phyloP scores from a whole-genome alignment of 176 grass and related monocot genomes.

The Ensete glaucum region DNA sequence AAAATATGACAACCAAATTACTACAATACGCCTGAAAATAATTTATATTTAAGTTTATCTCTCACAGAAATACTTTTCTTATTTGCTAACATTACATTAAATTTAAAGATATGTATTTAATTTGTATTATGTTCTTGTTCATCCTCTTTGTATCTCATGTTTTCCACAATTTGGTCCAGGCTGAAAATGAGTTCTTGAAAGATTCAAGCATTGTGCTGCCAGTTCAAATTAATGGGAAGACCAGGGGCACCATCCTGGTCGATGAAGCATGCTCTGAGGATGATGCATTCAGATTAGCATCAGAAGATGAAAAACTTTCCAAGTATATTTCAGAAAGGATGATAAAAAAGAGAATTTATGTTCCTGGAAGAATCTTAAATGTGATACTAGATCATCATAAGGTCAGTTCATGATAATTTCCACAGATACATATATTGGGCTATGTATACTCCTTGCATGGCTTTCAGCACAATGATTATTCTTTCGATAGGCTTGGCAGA shows the following conservation, averaged over 20 bases:
- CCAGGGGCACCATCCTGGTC: slow-evolving; percentile 75
- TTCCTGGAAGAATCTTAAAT: slow-evolving; percentile 92
- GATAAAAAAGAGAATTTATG: slow-evolving; percentile 82
- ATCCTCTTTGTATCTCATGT: background rate
- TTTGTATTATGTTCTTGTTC: background rate
- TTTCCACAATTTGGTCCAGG: slow-evolving; percentile 31
- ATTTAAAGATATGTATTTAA: too few species aligned
- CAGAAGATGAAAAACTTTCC: slow-evolving; percentile 63
- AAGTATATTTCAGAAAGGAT: slow-evolving; percentile 63
- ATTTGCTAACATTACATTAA: too few species aligned
- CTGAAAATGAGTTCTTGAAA: slow-evolving; percentile 67
- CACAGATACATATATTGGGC: background rate
- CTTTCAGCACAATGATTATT: background rate
- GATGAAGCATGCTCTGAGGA: slow-evolving; percentile 68
- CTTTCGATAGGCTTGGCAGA: background rate
- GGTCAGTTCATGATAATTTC: slow-evolving; percentile 31
- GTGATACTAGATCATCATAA: slow-evolving; percentile 83
- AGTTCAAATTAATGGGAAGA: slow-evolving; percentile 91
- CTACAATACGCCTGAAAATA: too few species aligned
- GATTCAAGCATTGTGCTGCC: slow-evolving; percentile 72
- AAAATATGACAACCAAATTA: too few species aligned
- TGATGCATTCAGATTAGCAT: slow-evolving; percentile 58
- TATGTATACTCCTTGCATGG: background rate
- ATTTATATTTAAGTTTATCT: too few species aligned
- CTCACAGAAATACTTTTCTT: background rate